Conservation (phyloP, 2,329 filamentous ascomycete species). For the Aureobasidium musti region DNA sequence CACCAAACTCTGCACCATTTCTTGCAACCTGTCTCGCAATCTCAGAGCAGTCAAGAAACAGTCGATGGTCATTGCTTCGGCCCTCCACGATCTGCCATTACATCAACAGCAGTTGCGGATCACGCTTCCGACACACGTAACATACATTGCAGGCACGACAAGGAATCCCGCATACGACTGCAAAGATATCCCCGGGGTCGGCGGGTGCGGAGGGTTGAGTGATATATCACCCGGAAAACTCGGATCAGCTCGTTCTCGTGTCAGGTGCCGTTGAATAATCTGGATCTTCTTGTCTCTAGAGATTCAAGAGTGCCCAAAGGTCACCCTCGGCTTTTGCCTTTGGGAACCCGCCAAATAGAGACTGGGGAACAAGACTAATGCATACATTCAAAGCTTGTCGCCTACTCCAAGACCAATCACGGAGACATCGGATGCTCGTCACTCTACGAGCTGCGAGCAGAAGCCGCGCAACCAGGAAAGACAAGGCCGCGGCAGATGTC, state of each 20-base stretch:
- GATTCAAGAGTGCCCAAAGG: not conserved
- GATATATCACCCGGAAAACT: conserved; percentile 1
- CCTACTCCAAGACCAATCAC: conserved; percentile 2
- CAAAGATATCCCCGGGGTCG: not conserved
- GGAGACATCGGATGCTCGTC: conserved; percentile 8
- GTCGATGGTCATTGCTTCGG: conserved; percentile 11
- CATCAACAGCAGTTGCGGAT: conserved; percentile 1
- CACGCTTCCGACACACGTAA: conserved; percentile 11
- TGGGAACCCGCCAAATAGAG: not conserved
- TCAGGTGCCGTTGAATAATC: conserved; percentile 7
- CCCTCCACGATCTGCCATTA: conserved; percentile 20
- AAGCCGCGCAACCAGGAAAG: conserved; percentile 22
- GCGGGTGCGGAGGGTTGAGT: not conserved
- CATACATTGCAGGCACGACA: not conserved
- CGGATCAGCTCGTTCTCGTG: conserved; percentile 4
- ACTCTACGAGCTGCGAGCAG: not conserved
- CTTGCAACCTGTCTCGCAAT: not conserved
- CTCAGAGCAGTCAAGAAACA: not conserved
- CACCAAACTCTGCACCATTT: not conserved
- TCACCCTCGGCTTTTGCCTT: not conserved
- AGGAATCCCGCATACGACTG: not conserved
- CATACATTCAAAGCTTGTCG: conserved; percentile 4
- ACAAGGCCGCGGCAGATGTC: conserved; percentile 11
- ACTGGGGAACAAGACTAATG: conserved; percentile 19
- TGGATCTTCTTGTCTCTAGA: not conserved